Evolutionary conservation across 805 yeast species (phyloP).

Genomic region (Candida nanaspora): DNA sequence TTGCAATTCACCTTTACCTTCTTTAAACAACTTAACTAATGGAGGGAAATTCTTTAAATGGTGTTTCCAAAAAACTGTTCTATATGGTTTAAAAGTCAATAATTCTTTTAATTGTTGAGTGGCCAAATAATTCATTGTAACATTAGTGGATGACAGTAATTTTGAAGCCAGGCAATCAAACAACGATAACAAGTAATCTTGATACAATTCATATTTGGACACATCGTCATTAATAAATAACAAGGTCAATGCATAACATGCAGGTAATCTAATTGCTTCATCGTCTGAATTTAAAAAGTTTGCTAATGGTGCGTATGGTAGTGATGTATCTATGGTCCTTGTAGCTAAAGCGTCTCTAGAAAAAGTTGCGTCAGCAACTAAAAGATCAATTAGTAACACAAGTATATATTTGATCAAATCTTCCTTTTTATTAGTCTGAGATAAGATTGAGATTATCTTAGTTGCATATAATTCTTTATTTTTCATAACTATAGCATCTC

Average conservation of each 20-base stretch:
- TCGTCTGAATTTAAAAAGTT: constrained; percentile 49
- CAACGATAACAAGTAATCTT: constrained; percentile 30
- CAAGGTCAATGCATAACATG: constrained; percentile 46
- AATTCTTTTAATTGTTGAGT: constrained; percentile 62
- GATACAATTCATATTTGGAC: constrained; percentile 7
- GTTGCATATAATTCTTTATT: constrained; percentile 47
- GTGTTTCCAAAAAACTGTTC: constrained; percentile 42
- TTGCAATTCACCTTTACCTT: constrained; percentile 54
- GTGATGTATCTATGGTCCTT: constrained; percentile 31
- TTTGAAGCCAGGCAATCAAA: constrained; percentile 29
- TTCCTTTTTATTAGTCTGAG: constrained; percentile 41
- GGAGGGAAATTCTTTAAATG: constrained; percentile 40
- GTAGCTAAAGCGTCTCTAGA: constrained; percentile 30
- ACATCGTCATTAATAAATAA: constrained; percentile 30
- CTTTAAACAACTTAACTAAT: constrained; percentile 38
- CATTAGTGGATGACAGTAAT: constrained; percentile 26
- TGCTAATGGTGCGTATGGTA: constrained; percentile 48
- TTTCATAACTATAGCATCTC: constrained; percentile 31
- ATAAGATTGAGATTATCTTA: constrained; percentile 47
- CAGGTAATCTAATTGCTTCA: constrained; percentile 46
- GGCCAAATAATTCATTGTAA: constrained; percentile 51
- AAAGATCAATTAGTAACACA: constrained; percentile 54
- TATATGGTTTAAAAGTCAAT: constrained; percentile 44
- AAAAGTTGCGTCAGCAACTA: constrained; percentile 21
- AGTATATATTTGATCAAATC: constrained; percentile 62